These are phyloP conservation scores for Gynostemma pentaphyllum DNA, from an alignment of 306 rosid species.

Conservation along the genomic window DNA sequence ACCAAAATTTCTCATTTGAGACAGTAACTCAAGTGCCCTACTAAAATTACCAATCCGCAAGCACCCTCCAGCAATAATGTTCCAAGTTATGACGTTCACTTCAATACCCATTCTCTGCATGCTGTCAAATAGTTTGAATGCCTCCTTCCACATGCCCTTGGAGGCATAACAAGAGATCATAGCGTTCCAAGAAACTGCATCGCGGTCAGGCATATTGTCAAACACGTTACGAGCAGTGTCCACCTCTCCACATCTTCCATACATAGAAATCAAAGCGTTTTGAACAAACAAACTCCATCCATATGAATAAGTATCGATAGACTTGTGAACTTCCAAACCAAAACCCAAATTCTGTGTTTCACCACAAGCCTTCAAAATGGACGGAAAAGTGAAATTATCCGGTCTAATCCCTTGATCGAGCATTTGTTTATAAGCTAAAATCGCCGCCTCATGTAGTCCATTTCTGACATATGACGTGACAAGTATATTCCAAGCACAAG, in stretches of 20 bases:
- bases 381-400: conserved; percentile 70
- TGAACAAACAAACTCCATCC: conserved; percentile 62
- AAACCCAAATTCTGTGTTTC: conserved; percentile 39
- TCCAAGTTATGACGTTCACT: conserved; percentile 53
- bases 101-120: conserved; percentile 41
- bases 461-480: conserved; percentile 52
- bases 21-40: conserved; percentile 49
- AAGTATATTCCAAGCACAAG: conserved; percentile 71
- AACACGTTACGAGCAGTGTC: conserved; percentile 60
- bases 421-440: conserved; percentile 56
- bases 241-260: conserved; percentile 62
- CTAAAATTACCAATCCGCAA: conserved; percentile 34
- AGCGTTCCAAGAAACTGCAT: conserved; percentile 70
- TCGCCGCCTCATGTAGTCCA: conserved; percentile 38
- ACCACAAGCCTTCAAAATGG: conserved; percentile 81
- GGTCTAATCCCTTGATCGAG: conserved; percentile 39
- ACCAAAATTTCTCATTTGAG: conserved; percentile 46
- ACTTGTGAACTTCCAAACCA: conserved; percentile 58
- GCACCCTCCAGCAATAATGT: conserved; percentile 67
- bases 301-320: conserved; percentile 31
- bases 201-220: conserved; percentile 52
- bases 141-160: conserved; percentile 65
- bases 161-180: conserved; percentile 65
- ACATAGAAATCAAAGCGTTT: conserved; percentile 78
- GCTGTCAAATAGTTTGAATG: conserved; percentile 38